Base-by-base conservation (phyloP, 2,329 filamentous ascomycete species). In the Penicillium sp. region DNA sequence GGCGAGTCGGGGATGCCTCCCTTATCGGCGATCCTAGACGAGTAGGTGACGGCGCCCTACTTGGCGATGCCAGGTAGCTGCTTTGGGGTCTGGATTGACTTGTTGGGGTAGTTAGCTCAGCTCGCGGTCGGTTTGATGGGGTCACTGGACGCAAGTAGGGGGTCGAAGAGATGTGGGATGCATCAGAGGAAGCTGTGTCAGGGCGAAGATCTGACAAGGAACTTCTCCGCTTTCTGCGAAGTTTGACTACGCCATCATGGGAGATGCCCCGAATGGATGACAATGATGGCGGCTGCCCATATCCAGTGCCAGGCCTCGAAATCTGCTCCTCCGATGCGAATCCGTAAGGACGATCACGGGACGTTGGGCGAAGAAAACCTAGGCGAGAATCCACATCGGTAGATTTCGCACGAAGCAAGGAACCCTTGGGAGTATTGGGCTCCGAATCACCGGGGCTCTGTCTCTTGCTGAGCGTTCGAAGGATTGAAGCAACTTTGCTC, bases 381-480 rank as follows among this genome's bases (percentile, higher is more conserved):
- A 78, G 63, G 36, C 77, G 77, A 37, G 77, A 70, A 56, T 88
- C 88, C 55, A 87, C 81, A 69, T 96, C 92, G 41, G 91, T 91
- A 0, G 92, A 96, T 66, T 87, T 89, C 13, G 91, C 90, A 41
- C 91, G 86, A 56, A 83, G 81, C 37, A 92, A 75, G 1, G 86
- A 84, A 36, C 81, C 86, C 72, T 87, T 91, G 2, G 89, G 88
- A 40, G 91, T 74, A 72, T 85, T 91, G 16, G 83, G 79, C 88
- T 91, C 66, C 80, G 87, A 55, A 80, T 86, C 61, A 80, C 84
- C 83, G 77, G 66, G 84, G 77, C 55, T 89, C 83, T 80, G 83
- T 76, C 78, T 91, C 79, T 96, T 96, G 81, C 92, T 96, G 64
- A 96, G 79, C n/a, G 87, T 93, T 56, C 92, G 87, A 87, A 92